Conservation (phyloP, 345 rosid genomes). For the Heritiera fomes region DNA sequence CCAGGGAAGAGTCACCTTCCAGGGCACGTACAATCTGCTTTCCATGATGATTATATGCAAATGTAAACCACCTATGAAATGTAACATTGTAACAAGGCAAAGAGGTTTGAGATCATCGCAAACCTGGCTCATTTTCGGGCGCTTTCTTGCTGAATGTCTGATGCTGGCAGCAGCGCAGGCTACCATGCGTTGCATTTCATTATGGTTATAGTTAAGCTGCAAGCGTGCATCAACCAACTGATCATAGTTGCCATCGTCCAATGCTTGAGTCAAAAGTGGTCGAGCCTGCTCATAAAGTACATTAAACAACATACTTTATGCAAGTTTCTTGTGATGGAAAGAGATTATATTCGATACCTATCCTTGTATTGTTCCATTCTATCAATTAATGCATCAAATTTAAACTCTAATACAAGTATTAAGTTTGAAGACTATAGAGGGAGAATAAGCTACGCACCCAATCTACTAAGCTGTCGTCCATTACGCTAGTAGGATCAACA, state of each 20-base stretch:
- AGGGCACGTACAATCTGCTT: constrained; percentile 80
- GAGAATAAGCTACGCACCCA: constrained; percentile 57
- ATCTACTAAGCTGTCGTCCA: constrained; percentile 94
- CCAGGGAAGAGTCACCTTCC: constrained; percentile 85
- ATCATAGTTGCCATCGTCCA: constrained; percentile 54
- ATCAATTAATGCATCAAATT: not conserved
- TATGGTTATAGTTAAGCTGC: constrained; percentile 57
- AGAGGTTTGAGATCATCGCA: not conserved
- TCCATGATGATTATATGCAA: not conserved
- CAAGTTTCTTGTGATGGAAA: too few relatives aligned
- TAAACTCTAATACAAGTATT: not conserved
- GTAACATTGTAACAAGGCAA: not conserved
- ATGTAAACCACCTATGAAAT: not conserved
- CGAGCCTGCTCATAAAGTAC: constrained; percentile 54
- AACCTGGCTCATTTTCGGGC: constrained; percentile 98
- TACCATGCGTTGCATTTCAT: constrained; percentile 74
- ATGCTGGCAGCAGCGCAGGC: constrained; percentile 82
- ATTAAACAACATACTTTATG: not conserved
- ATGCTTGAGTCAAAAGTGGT: constrained; percentile 48
- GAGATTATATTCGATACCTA: too few relatives aligned
- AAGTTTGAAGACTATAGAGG: not conserved
- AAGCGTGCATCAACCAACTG: constrained; percentile 57
- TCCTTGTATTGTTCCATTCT: too few relatives aligned
- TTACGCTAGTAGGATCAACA: constrained; percentile 51
- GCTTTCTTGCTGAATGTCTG: constrained; percentile 85